Evolutionary conservation across 805 yeast species (phyloP), one percentile per base, ranked within the genome.

Genomic region (Novakomyces olei): DNA sequence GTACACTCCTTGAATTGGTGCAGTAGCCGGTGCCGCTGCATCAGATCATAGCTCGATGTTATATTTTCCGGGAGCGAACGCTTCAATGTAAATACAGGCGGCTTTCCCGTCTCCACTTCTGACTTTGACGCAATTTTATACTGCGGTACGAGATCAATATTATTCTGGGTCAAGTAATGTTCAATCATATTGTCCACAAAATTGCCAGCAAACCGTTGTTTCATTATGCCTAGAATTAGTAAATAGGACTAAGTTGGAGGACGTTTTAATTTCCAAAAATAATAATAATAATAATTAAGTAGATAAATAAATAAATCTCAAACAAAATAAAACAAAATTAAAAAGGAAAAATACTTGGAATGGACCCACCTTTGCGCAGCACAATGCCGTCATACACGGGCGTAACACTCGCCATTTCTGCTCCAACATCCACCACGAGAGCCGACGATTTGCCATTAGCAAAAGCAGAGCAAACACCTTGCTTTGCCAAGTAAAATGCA

Each of bases 371-470:
- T 33, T 44, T 44, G 20, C 42, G 42, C 24, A 44, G 24, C 7
- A 41, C 42, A 8, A 44, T 17, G 16, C 47, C 47, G 27, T 44
- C 47, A 23, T 40, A 41, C 17, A 79, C 65, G 6, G 92, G 91
- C 0, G 88, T 74, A 6, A 79, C 77, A 20, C 72, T 62, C 12
- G 73, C 62, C 4, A 67, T 65, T 3, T 73, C 60, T 6, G 76
- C 61, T 2, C 93, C 94, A 29, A 81, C 53, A 48, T 83, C 93
- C 17, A 81, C 63, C 5, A 81, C 78, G 37, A 83, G 58, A 4
- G 85, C 80, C 7, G 75, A 72, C 17, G 77, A 64, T 45, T 71
- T 69, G 1, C 91, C 85, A 41, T 71, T 59, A n/a, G 81, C 72
- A 47, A 75, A 73, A 16, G 56, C 49, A 2, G 55, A 72, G 23